These are phyloP conservation scores for Quaeritorhiza haematococci DNA, from an alignment of 371 early-diverging fungal genomes.

Conservation along the genomic window DNA sequence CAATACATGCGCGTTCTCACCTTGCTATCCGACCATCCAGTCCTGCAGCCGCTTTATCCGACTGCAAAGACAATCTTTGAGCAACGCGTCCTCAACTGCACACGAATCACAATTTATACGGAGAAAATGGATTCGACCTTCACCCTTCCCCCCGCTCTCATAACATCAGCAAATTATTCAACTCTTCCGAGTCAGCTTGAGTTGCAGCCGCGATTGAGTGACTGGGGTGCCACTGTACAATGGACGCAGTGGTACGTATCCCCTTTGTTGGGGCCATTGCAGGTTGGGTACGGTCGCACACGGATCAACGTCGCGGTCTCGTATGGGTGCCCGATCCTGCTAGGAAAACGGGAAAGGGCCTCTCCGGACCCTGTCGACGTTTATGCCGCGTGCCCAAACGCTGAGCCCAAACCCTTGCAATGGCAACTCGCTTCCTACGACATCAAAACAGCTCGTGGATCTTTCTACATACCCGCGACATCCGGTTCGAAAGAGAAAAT, in stretches of 20 bases:
- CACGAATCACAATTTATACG: constrained; percentile 5
- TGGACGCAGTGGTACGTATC: constrained; percentile 26
- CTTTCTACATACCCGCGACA: too few species aligned
- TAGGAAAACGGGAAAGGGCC: too few species aligned
- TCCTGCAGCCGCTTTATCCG: constrained; percentile 1
- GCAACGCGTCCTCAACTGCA: constrained; percentile 18
- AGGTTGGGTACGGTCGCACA: constrained; percentile 16
- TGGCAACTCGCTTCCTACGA: too few species aligned
- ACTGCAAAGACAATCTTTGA: constrained; percentile 11
- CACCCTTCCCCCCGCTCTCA: constrained; percentile 7
- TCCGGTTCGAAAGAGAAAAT: too few species aligned
- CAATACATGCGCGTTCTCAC: constrained; percentile 17
- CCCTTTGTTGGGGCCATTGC: constrained; percentile 15
- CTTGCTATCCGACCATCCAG: constrained; percentile 10
- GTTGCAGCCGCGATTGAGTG: constrained; percentile 14
- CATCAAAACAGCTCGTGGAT: too few species aligned
- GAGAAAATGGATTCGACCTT: constrained; percentile 21
- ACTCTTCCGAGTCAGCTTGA: constrained; percentile 22
- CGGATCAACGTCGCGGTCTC: constrained; percentile 10
- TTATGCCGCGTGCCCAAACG: too few species aligned
- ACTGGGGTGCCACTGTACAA: constrained; percentile 15
- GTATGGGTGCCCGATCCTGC: constrained; percentile 15
- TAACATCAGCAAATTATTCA: constrained; percentile 8
- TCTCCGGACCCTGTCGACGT: too few species aligned
- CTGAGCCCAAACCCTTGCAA: too few species aligned